phyloP scores from a whole-genome alignment of 2,329 filamentous ascomycete species.

The Arthroderma sp. region DNA sequence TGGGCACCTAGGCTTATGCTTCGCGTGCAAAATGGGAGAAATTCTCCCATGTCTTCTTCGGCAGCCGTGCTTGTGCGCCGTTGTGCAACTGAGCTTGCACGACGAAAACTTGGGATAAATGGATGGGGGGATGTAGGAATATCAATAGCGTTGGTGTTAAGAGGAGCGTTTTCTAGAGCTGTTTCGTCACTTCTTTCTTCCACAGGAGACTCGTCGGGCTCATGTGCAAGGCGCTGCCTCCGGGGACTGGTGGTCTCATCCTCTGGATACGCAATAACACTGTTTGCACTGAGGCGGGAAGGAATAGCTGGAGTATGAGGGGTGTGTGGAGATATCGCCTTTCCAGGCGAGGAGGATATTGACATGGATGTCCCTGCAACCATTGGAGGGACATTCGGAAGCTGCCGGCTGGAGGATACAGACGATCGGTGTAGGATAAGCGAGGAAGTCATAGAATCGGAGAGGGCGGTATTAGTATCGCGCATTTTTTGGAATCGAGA shows the following conservation, averaged over 20 bases:
- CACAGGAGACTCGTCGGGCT: slow-evolving; percentile 20
- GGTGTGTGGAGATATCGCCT: slow-evolving; percentile 78
- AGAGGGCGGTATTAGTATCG: slow-evolving; percentile 76
- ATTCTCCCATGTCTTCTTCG: slow-evolving; percentile 31
- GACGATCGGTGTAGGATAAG: slow-evolving; percentile 72
- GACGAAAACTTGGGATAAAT: slow-evolving; percentile 28
- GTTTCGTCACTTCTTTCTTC: slow-evolving; percentile 28
- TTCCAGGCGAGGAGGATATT: slow-evolving; percentile 76
- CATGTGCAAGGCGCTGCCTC: slow-evolving; percentile 17
- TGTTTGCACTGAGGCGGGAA: slow-evolving; percentile 83
- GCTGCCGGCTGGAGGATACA: slow-evolving; percentile 61
- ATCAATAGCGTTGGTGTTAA: slow-evolving; percentile 33
- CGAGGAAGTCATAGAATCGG: slow-evolving; percentile 87
- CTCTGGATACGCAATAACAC: slow-evolving; percentile 56
- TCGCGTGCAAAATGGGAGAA: slow-evolving; percentile 33
- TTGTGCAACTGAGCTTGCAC: slow-evolving; percentile 34
- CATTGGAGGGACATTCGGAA: slow-evolving; percentile 51
- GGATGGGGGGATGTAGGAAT: slow-evolving; percentile 36
- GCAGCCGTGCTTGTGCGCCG: slow-evolving; percentile 18
- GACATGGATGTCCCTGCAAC: slow-evolving; percentile 49
- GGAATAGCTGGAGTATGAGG: slow-evolving; percentile 89
- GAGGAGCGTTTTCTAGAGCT: slow-evolving; percentile 19
- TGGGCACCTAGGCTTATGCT: slow-evolving; percentile 35
- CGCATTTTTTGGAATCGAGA: slow-evolving; percentile 78
- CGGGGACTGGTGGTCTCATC: slow-evolving; percentile 16